Conservation (phyloP, 805 yeast species). For the Candida stauntonica region DNA sequence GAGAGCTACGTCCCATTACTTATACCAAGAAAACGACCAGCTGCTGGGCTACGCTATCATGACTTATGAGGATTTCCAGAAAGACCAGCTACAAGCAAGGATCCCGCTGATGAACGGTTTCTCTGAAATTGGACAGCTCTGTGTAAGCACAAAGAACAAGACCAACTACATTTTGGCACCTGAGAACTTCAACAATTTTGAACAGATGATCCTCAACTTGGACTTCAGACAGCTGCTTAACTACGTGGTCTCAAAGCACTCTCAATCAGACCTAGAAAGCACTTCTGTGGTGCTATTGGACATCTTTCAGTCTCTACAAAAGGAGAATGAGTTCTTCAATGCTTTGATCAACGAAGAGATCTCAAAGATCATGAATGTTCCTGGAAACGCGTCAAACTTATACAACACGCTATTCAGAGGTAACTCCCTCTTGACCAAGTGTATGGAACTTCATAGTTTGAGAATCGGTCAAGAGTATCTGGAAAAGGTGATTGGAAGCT, state of each 20-base stretch:
- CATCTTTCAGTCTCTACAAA: slow-evolving; percentile 65
- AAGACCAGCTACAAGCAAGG: slow-evolving; percentile 26
- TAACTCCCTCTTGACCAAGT: slow-evolving; percentile 74
- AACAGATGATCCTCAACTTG: slow-evolving; percentile 51
- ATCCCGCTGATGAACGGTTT: slow-evolving; percentile 39
- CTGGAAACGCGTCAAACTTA: slow-evolving; percentile 31
- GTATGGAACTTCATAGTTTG: slow-evolving; percentile 72
- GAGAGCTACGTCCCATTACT: slow-evolving; percentile 17
- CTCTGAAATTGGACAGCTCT: slow-evolving; percentile 52
- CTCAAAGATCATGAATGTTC: slow-evolving; percentile 10
- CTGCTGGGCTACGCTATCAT: slow-evolving; percentile 26
- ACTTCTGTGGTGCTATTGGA: slow-evolving; percentile 60
- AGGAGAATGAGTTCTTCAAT: slow-evolving; percentile 70
- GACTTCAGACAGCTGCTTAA: slow-evolving; percentile 50
- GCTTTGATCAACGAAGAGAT: slow-evolving; percentile 67
- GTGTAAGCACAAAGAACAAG: slow-evolving; percentile 44
- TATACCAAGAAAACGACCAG: slow-evolving; percentile 30
- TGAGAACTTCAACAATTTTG: slow-evolving; percentile 55
- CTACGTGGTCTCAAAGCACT: slow-evolving; percentile 29
- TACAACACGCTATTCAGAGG: slow-evolving; percentile 77
- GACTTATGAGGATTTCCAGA: slow-evolving; percentile 18
- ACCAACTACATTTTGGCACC: slow-evolving; percentile 60
- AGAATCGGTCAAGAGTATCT: slow-evolving; percentile 78
- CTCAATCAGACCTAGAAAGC: slow-evolving; percentile 45
- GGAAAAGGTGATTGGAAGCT: slow-evolving; percentile 66